Conservation (phyloP, 2,329 filamentous ascomycete genomes). For the Xylaria sp. region DNA sequence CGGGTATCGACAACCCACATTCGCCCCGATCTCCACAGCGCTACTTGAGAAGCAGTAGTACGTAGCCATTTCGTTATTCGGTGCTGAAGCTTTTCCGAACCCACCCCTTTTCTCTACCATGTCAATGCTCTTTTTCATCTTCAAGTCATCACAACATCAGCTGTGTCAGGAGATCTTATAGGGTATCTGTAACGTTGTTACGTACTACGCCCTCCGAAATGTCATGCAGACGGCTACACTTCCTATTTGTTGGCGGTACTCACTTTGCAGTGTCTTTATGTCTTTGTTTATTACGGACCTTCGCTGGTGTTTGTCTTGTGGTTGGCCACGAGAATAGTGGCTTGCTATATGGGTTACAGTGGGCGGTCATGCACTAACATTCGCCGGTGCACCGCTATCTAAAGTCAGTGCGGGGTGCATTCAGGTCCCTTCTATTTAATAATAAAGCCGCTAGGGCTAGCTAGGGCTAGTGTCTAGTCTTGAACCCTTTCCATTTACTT, state of each 20-base stretch:
- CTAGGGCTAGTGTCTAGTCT: slow-evolving; percentile 22
- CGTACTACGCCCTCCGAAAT: neutral
- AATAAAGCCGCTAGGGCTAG: slow-evolving; percentile 21
- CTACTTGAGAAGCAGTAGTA: slow-evolving; percentile 41
- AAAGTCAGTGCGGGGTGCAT: slow-evolving; percentile 40
- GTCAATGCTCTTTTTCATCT: neutral
- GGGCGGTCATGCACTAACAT: slow-evolving; percentile 38
- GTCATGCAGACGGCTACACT: neutral
- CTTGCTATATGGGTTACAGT: slow-evolving; percentile 27
- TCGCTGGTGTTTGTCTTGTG: slow-evolving; percentile 6
- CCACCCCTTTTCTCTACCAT: neutral
- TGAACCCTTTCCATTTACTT: slow-evolving; percentile 21
- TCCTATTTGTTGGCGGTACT: neutral
- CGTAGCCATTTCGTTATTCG: slow-evolving; percentile 28
- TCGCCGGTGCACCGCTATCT: slow-evolving; percentile 36
- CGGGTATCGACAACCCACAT: slow-evolving; percentile 33
- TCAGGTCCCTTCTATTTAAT: neutral
- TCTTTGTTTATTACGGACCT: too few relatives aligned
- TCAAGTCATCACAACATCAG: neutral
- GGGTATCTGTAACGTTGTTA: neutral
- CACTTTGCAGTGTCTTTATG: neutral
- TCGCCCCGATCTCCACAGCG: slow-evolving; percentile 33
- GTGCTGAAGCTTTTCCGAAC: neutral
- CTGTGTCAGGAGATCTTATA: neutral
- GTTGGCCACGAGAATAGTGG: slow-evolving; percentile 33